Evolutionary conservation across 2,329 filamentous ascomycete genomes (phyloP), one percentile per base, ranked within the genome.

Genomic region (Thielaviopsis euricoi): DNA sequence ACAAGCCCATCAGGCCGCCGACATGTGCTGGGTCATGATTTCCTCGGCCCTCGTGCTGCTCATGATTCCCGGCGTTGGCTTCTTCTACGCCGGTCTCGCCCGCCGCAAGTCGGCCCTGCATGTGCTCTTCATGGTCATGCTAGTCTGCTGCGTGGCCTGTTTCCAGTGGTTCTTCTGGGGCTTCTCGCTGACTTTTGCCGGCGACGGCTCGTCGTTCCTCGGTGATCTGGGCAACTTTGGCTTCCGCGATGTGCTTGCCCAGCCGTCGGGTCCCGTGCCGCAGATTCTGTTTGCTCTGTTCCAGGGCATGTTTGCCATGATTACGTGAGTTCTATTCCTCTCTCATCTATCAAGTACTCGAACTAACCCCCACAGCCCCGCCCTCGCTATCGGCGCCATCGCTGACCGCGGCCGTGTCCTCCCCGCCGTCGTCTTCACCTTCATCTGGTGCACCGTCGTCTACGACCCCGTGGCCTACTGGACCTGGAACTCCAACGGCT

Each of bases 121-220:
- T 19, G 77, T 95, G 61, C 85, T 95, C 69, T 90, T 87, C 78
- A 78, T 95, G 3, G 87, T 87, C 15, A 80, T 95, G 73, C 85
- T 95, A 74, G 84, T 87, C 17, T 80, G 85, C 3, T 86, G 81
- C 12, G 81, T 94, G 63, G 81, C 89, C 61, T 84, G 82, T 54
- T 94, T 95, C 72, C 88, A 95, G 68, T 95, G 89, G 89, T 95
- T 94, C 75, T 91, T 95, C 75, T 95, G 89, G 89, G 89, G 89
- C 53, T 95, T 91, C 71, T 91, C 86, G 12, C 74, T 95, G 56
- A 79, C 87, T 62, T 95, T 94, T 71, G 89, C 87, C 6, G 87
- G 89, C 70, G 81, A 81, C 22, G 87, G 87, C 59, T 86, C 85
- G 64, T 76, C 76, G 62, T 95, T 82, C 74, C 85, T 95, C 61